These are phyloP conservation scores for Candida nemodendra DNA, from an alignment of 805 yeast species.

Conservation along the genomic window DNA sequence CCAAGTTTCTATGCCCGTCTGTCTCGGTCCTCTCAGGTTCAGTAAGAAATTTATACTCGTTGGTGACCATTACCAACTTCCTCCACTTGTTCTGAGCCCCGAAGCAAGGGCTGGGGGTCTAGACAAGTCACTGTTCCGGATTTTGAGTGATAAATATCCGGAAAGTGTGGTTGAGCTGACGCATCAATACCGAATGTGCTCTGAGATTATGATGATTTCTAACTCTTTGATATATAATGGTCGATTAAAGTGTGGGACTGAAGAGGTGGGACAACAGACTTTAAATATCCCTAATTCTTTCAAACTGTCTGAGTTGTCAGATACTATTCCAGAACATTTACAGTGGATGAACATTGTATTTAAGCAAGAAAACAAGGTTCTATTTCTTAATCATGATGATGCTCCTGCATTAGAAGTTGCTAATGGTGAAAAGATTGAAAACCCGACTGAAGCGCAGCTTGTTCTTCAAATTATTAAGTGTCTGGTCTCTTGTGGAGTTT, in stretches of 20 bases:
- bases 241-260: constrained; percentile 71
- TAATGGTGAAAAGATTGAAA: constrained; percentile 68
- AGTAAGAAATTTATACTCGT: constrained; percentile 82
- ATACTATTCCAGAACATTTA: constrained; percentile 8
- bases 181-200: constrained; percentile 89
- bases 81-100: constrained; percentile 77
- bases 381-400: constrained; percentile 77
- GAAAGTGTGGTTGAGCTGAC: constrained; percentile 71
- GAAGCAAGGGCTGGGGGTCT: constrained; percentile 66
- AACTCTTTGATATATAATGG: constrained; percentile 78
- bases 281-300: constrained; percentile 48
- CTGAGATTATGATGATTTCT: constrained; percentile 80
- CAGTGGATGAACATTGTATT: constrained; percentile 61
- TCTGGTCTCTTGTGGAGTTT: constrained; percentile 58
- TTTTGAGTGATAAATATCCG: constrained; percentile 71
- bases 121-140: constrained; percentile 72
- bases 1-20: constrained; percentile 87
- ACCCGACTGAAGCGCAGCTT: constrained; percentile 68
- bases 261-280: constrained; percentile 56
- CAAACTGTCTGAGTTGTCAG: constrained; percentile 17
- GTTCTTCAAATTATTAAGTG: constrained; percentile 61
- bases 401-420: constrained; percentile 56
- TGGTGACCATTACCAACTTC: constrained; percentile 95
- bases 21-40: constrained; percentile 80
- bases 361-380: constrained; percentile 55